Base-by-base conservation (phyloP, 352 stramenopile species). In the Phytophthora pinifolia region DNA sequence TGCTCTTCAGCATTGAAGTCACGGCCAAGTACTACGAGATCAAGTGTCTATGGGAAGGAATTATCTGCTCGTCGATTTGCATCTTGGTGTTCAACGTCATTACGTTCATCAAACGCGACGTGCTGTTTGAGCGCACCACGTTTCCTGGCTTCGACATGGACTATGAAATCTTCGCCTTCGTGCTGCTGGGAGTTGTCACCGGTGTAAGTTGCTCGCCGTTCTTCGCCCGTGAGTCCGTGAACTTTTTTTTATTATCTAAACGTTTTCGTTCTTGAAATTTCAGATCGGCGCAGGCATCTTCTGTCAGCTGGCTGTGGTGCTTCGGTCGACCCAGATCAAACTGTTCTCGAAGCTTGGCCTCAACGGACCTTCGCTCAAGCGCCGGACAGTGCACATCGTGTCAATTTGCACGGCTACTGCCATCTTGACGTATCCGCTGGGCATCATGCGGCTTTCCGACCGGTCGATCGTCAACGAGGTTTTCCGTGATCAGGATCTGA, bases 1-100 rank as follows among this genome's bases (percentile, higher is more conserved):
- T 94, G 18, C 60, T 94, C 4, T 94, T 88, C 60, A 91, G 83
- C 34, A 93, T 94, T 27, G 85, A 94, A 64, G 85, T 94, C 27
- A 92, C 83, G 3, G 82, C 83, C 4, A 85, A 81, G 30, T 91
- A 88, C 47, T 94, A 93, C 59, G 80, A 90, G 57, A 92, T 94
- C 72, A 89, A 89, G 56, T 91, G 77, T 12, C 65, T 94, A 9
- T 94, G 84, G 84, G 82, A 92, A 62, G 83, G 82, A 13, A 82
- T 92, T 36, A 94, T 94, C 47, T 82, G 78, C 55, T 89, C 84
- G 18, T 88, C 82, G 2, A 65, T 92, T 18, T 92, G 79, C 22
- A 88, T 94, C 39, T 56, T 94, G 9, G 74, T 91, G 14, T 94
- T 86, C 52, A 87, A 88, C 25, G 74, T 92, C 30, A 83, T 92